Percentiles rank a stretch among this genome's conserved stretches.
phyloP scores from a whole-genome alignment of 108 stramenopile genomes.

The Craspedostauros australis region DNA sequence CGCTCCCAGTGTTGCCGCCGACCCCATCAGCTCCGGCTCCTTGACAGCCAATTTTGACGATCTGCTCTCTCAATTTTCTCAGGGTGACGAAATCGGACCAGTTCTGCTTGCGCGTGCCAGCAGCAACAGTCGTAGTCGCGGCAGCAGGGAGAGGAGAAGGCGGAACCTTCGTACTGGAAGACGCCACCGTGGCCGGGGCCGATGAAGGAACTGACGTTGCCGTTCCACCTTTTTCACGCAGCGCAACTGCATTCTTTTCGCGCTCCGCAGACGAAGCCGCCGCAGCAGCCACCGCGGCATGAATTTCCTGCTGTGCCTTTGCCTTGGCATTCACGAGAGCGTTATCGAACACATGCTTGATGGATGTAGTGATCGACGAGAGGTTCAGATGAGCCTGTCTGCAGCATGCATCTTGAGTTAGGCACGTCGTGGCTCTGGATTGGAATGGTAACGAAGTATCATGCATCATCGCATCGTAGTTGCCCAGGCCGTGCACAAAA shows the following conservation, averaged over 20 bases:
- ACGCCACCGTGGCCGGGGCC: too few species aligned
- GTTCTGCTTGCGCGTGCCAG: too few species aligned
- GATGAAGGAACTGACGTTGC: too few species aligned
- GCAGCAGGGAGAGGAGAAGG: too few species aligned
- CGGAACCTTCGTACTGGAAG: too few species aligned
- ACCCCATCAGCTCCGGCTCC: too few species aligned
- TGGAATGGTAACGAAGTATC: conserved; percentile 71
- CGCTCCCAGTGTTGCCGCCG: too few species aligned
- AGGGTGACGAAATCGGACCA: too few species aligned
- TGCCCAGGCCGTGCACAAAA: conserved; percentile 81
- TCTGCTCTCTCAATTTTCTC: too few species aligned
- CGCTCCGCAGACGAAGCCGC: conserved; percentile 40
- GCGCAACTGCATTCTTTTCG: conserved; percentile 34
- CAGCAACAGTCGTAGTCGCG: too few species aligned
- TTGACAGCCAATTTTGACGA: too few species aligned
- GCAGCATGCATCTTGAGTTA: conserved; percentile 40
- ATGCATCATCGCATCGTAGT: conserved; percentile 74
- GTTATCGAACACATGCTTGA: conserved; percentile 54
- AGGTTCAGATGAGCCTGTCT: conserved; percentile 44
- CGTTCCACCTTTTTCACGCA: conserved; percentile 40
- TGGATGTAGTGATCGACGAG: conserved; percentile 37
- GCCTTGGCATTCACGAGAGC: conserved; percentile 60
- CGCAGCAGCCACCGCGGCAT: conserved; percentile 73
- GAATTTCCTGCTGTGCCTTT: conserved; percentile 69
- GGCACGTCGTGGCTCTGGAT: conserved; percentile 36